Percentiles rank a stretch among this genome's conserved stretches.
Conservation (phyloP, 2,329 filamentous ascomycete species). For the Dissoconium aciculare region DNA sequence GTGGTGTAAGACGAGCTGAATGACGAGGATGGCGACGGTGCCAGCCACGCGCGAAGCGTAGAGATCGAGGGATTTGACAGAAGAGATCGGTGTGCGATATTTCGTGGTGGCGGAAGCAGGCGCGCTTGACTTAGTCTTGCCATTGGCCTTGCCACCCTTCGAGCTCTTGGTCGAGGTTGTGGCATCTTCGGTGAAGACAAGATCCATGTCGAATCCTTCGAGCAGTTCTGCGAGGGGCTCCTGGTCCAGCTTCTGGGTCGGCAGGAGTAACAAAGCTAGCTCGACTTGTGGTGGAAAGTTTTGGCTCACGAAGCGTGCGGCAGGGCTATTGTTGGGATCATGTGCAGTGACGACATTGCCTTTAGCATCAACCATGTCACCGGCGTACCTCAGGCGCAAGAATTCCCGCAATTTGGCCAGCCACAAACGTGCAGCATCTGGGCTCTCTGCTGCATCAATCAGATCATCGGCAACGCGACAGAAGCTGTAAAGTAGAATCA, state of each 20-base stretch:
- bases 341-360: conserved; percentile 17
- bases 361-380: conserved; percentile 13
- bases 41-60: conserved; percentile 58
- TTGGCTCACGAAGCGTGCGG: conserved; percentile 27
- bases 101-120: conserved; percentile 1
- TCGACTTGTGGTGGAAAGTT: conserved; percentile 40
- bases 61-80: conserved; percentile 42
- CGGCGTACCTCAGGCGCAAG: conserved; percentile 39
- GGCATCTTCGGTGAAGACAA: conserved; percentile 34
- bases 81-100: conserved; percentile 46
- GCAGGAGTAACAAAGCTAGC: conserved; percentile 45
- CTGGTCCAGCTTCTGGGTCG: conserved; percentile 40
- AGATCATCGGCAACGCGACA: conserved; percentile 61
- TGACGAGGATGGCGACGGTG: conserved; percentile 54
- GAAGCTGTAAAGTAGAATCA: conserved; percentile 57
- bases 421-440: conserved; percentile 41
- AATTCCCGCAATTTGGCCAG: conserved; percentile 44
- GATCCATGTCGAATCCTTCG: conserved; percentile 54
- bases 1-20: conserved; percentile 52
- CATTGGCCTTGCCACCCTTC: too few species aligned
- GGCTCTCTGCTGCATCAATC: conserved; percentile 46
- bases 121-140: not conserved
- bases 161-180: not conserved
- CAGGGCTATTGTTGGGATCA: conserved; percentile 19
- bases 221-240: conserved; percentile 49